Evolutionary conservation across 2,329 filamentous ascomycete genomes (phyloP), one percentile per base, ranked within the genome.

Genomic region (Pseudocercospora fuligena): DNA sequence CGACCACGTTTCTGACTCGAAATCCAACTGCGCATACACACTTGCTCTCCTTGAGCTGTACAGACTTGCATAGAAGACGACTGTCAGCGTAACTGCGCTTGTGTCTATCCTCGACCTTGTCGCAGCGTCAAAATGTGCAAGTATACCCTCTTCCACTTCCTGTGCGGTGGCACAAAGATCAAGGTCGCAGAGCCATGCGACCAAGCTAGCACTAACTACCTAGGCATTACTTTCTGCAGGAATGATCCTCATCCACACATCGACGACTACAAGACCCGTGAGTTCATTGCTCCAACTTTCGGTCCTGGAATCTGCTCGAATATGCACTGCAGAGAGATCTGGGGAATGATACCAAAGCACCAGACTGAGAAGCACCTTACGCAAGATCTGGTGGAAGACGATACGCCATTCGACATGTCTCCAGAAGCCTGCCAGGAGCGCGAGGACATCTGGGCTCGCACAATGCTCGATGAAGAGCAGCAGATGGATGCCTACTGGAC

Each of bases 261-360:
- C 27, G 43, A 53, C 14, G 69, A 69, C 49, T 57, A 53, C 43
- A 54, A 33, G n/a, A 11, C 5, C 14, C 65, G 63, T 11, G 19
- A 49, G 53, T 54, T 40, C 33, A 29, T 31, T 0, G 43, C 33
- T 2, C 56, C 31, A 9, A 67, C 61, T 1, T 71, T 61, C 16
- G 69, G 69, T 21, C 61, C 68, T 1, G 69, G 69, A 1, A 61
- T 69, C 11, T 69, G 67, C 56, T 27, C 25, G 23, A 71, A 61
- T 46, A 51, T 64, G 14, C 64, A 69, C 59, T 71, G 69, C 47
- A 59, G 63, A 31, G 40, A 56, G 5, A 14, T 29, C 53, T 57
- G 27, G 19, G 64, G 60, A n/a, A 60, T 60, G 53, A 19, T 58
- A 7, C 46, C 60, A 8, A 25, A 53, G 43, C 23, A 49, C 14